These are phyloP conservation scores for Ambrosia trifida DNA, from an alignment of 129 eudicot species.

Conservation along the genomic window DNA sequence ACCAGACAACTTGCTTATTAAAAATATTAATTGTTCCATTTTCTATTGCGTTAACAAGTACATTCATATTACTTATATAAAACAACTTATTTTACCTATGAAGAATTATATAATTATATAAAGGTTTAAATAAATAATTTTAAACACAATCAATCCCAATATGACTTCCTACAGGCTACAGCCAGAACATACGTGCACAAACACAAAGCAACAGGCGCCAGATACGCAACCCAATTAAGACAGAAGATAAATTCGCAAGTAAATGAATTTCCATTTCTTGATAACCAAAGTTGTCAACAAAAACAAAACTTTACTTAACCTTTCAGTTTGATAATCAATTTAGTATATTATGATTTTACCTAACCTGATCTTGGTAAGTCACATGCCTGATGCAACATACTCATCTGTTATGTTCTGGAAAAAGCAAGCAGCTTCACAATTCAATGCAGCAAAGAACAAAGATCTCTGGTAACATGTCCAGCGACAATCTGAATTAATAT, in stretches of 20 bases:
- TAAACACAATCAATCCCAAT: no score
- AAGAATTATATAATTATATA: no score
- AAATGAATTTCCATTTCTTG: background rate
- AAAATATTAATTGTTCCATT: no score
- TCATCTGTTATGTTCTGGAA: background rate
- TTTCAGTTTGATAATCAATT: constrained; percentile 9
- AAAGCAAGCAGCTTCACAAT: background rate
- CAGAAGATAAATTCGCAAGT: background rate
- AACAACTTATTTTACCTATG: no score
- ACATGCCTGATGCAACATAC: background rate
- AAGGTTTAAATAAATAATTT: no score
- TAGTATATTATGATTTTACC: constrained; percentile 1
- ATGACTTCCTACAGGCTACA: no score
- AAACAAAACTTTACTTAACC: background rate
- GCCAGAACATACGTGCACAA: background rate
- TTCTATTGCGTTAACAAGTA: no score
- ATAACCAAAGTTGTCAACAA: constrained; percentile 3
- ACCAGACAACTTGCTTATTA: no score
- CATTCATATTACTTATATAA: no score
- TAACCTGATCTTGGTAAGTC: constrained; percentile 15
- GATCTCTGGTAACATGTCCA: background rate
- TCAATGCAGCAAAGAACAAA: background rate
- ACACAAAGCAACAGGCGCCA: background rate
- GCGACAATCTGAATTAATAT: constrained; percentile 7
- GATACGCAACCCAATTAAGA: background rate